These are phyloP conservation scores for Misopates orontium DNA, from an alignment of 257 asterid genomes.

Conservation along the genomic window DNA sequence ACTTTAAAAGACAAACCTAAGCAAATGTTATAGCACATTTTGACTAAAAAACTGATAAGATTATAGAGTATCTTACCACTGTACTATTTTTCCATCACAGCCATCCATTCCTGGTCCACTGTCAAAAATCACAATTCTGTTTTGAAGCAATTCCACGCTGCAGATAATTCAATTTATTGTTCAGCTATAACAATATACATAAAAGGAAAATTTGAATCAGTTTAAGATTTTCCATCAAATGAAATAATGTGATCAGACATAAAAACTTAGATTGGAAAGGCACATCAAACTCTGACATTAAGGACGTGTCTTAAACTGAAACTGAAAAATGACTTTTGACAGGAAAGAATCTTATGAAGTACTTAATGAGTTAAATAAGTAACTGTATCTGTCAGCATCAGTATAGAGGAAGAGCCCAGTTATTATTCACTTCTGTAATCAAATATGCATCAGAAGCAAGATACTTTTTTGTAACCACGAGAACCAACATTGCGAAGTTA, in stretches of 20 bases:
- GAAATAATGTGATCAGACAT: background rate
- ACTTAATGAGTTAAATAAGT: background rate
- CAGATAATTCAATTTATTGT: conserved; percentile 28
- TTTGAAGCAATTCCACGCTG: conserved; percentile 42
- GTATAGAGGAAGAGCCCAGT: background rate
- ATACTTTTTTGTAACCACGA: background rate
- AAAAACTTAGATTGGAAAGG: background rate
- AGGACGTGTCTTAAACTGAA: background rate
- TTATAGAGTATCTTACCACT: conserved; percentile 50
- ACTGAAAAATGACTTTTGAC: background rate
- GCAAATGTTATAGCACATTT: background rate
- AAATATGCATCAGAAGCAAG: conserved; percentile 13
- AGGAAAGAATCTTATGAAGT: background rate
- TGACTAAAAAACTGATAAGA: background rate
- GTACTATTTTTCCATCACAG: conserved; percentile 51
- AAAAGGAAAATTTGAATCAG: background rate
- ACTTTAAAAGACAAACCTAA: background rate
- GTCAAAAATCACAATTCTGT: conserved; percentile 55
- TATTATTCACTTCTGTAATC: conserved; percentile 3
- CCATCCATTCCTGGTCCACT: conserved; percentile 90
- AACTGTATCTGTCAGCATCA: too few species aligned
- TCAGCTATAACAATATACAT: conserved; percentile 11
- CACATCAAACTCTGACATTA: background rate
- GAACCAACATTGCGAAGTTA: conserved; percentile 7
- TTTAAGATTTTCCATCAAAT: background rate